phyloP scores from a whole-genome alignment of 2,329 filamentous ascomycete genomes.

The Pyricularia sp. region DNA sequence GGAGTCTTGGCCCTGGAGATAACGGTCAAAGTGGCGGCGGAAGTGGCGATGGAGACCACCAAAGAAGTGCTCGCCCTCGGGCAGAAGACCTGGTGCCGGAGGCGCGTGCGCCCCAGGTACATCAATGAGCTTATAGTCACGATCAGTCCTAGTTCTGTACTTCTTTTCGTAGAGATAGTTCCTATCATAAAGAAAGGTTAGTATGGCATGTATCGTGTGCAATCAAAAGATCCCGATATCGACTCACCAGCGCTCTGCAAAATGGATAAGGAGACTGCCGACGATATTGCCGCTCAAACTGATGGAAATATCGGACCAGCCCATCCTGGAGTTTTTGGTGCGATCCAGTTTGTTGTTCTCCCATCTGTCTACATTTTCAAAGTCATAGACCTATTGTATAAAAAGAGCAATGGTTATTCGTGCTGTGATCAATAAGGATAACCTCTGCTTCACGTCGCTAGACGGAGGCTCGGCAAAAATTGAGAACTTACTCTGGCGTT shows the following conservation, averaged over 20 bases:
- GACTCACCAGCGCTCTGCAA: constrained; percentile 62
- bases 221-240: neutral
- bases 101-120: constrained; percentile 12
- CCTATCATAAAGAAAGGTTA: constrained; percentile 18
- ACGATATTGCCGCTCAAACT: constrained; percentile 64
- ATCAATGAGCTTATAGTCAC: constrained; percentile 31
- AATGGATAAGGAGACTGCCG: constrained; percentile 62
- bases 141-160: constrained; percentile 43
- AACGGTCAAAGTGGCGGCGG: constrained; percentile 22
- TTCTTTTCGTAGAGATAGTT: constrained; percentile 83
- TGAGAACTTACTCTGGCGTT: constrained; percentile 41
- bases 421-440: neutral
- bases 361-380: constrained; percentile 64
- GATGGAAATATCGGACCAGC: constrained; percentile 79
- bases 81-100: constrained; percentile 10
- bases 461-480: neutral
- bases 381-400: constrained; percentile 27
- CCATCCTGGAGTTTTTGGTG: constrained; percentile 70
- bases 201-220: neutral
- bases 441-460: neutral
- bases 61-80: constrained; percentile 14
- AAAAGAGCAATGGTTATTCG: neutral
- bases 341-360: constrained; percentile 79
- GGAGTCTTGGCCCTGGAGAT: constrained; percentile 19
- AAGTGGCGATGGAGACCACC: constrained; percentile 20